Evolutionary conservation across 208 protist species (phyloP), one percentile per base, ranked within the genome.

Genomic region (Wallacemonas sp.): DNA sequence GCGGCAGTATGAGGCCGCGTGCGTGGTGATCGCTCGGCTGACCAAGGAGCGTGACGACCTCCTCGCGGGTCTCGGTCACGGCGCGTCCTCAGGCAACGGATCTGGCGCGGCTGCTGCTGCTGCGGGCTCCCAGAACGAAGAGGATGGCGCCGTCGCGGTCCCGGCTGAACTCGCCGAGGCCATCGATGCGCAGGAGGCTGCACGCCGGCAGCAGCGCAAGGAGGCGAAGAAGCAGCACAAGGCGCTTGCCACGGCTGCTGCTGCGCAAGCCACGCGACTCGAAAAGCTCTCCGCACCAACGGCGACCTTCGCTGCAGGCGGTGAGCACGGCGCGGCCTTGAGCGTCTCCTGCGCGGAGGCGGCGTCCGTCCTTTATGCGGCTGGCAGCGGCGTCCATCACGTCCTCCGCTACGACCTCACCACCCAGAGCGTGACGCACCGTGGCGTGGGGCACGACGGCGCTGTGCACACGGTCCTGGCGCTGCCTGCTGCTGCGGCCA

Each of bases 1-100:
- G 56, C 99, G 99, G 70, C 97, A 99, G 85, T 97, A 99, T 75
- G 98, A 99, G 74, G 98, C 98, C 32, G 97, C 99, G 2, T 99
- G 97, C 76, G 81, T 98, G 19, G 98, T 99, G 21, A 99, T 99
- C 61, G 98, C 98, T 2, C 88, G 90, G 46, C 80, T 99, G 23
- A 94, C 92, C 29, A 82, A 85, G 41, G 85, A 96, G 56, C 52
- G 79, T 30, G 85, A 94, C 17, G 43, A 19, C 3, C 68, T 80
- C 14, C 72, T 27, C n/a, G n/a, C n/a, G n/a, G n/a, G n/a, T n/a
- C n/a, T n/a, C n/a, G n/a, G n/a, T n/a, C n/a, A n/a, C n/a, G n/a
- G n/a, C n/a, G n/a, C n/a, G n/a, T n/a, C n/a, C n/a, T n/a, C n/a
- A n/a, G n/a, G n/a, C n/a, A n/a, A n/a, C n/a, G n/a, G n/a, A n/a